Conservation (phyloP, 768 basidiomycete genomes). For the Pulveroboletus sp. region DNA sequence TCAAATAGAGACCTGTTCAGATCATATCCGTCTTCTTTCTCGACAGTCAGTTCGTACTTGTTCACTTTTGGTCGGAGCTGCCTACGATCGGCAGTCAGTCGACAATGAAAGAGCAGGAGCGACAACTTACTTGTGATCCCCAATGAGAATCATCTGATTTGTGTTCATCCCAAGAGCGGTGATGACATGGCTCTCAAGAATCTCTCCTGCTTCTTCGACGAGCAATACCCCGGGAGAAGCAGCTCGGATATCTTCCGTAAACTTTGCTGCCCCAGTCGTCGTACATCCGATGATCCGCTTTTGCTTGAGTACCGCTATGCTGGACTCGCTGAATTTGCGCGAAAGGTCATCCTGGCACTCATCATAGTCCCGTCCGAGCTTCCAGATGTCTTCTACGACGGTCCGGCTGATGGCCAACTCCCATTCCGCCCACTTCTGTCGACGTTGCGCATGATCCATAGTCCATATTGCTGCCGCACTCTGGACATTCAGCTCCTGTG, state of each 20-base stretch:
- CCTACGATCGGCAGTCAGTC: slow-evolving; percentile 29
- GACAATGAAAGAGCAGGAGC: not conserved
- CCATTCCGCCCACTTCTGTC: slow-evolving; percentile 32
- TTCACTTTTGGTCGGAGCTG: slow-evolving; percentile 73
- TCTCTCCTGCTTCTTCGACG: slow-evolving; percentile 73
- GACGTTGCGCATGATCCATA: slow-evolving; percentile 29
- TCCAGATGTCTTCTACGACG: slow-evolving; percentile 32
- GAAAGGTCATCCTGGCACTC: slow-evolving; percentile 32
- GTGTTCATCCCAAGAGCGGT: slow-evolving; percentile 48
- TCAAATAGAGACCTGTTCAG: slow-evolving; percentile 68
- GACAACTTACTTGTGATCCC: slow-evolving; percentile 65
- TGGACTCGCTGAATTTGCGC: slow-evolving; percentile 33
- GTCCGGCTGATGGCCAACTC: slow-evolving; percentile 31
- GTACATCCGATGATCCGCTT: slow-evolving; percentile 65
- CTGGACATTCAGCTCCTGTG: slow-evolving; percentile 17
- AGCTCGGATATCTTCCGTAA: slow-evolving; percentile 41
- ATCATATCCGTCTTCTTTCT: slow-evolving; percentile 64
- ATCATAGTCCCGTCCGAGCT: slow-evolving; percentile 37
- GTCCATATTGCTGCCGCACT: slow-evolving; percentile 34
- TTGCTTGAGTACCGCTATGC: slow-evolving; percentile 31
- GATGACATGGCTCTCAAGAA: slow-evolving; percentile 61
- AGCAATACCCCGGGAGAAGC: slow-evolving; percentile 50
- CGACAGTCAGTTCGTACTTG: slow-evolving; percentile 58
- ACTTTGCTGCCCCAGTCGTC: slow-evolving; percentile 67
- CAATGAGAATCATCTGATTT: slow-evolving; percentile 59